These are phyloP conservation scores for Hsuehochloa calcarea DNA, from an alignment of 176 grass and related monocot species.

Conservation along the genomic window DNA sequence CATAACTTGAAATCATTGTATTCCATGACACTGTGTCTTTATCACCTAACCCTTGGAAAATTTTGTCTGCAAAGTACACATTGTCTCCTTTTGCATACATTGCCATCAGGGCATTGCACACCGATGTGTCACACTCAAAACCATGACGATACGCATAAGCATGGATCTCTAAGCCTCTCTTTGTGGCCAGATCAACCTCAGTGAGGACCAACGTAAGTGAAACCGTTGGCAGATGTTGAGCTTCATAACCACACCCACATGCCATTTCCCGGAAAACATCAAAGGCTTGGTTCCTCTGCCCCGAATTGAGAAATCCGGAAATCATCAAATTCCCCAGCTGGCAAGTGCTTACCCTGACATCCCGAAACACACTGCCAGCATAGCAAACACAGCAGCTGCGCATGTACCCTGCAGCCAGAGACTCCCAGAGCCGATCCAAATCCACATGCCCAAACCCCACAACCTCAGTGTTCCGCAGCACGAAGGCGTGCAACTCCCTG, in stretches of 20 bases:
- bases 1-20: constrained; percentile 46
- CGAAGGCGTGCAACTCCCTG: constrained; percentile 50
- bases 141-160: constrained; percentile 52
- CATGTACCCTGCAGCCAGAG: constrained; percentile 45
- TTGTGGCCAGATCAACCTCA: constrained; percentile 26
- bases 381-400: constrained; percentile 32
- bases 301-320: constrained; percentile 39
- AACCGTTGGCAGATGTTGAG: constrained; percentile 34
- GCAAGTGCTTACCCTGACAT: constrained; percentile 34
- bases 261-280: constrained; percentile 48
- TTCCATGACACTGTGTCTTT: constrained; percentile 57
- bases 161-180: constrained; percentile 56
- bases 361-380: constrained; percentile 29
- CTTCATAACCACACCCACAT: constrained; percentile 35
- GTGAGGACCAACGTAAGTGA: constrained; percentile 48
- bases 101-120: constrained; percentile 59
- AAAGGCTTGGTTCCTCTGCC: constrained; percentile 35
- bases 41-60: constrained; percentile 30
- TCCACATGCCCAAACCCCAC: constrained; percentile 27
- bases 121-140: constrained; percentile 39
- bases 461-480: constrained; percentile 25
- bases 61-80: constrained; percentile 15
- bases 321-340: constrained; percentile 49
- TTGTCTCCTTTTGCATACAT: constrained; percentile 52
- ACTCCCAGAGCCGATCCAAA: constrained; percentile 42